Evolutionary conservation across 2,329 filamentous ascomycete species (phyloP).

Genomic region (Aureobasidium sp.): DNA sequence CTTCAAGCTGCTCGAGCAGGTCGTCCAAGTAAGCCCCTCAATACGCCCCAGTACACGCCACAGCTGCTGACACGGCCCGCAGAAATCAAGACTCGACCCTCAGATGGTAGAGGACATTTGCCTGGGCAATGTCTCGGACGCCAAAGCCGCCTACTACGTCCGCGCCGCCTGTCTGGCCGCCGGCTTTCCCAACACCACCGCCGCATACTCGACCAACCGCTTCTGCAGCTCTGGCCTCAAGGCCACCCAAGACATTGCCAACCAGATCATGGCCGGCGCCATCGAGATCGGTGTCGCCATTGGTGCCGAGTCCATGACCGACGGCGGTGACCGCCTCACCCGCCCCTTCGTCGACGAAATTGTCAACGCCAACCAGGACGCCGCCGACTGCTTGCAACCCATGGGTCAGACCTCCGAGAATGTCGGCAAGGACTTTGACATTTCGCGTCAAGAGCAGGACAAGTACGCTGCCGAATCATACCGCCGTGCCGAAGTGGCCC

Average conservation of each 20-base stretch:
- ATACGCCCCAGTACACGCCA: background rate
- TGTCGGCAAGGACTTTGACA: constrained; percentile 82
- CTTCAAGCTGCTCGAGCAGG: constrained; percentile 69
- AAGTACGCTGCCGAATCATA: constrained; percentile 81
- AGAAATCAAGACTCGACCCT: constrained; percentile 27
- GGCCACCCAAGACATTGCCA: constrained; percentile 88
- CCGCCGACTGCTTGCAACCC: constrained; percentile 79
- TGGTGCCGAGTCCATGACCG: constrained; percentile 83
- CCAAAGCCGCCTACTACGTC: constrained; percentile 82
- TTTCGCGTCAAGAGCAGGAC: constrained; percentile 75
- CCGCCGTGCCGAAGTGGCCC: constrained; percentile 76
- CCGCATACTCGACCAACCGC: constrained; percentile 77
- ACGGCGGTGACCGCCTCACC: constrained; percentile 61
- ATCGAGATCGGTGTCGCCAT: constrained; percentile 85
- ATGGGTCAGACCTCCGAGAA: constrained; percentile 99
- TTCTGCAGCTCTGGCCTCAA: constrained; percentile 98
- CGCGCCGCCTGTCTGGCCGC: constrained; percentile 84
- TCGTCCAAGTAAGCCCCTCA: constrained; percentile 23
- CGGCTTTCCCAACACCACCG: constrained; percentile 85
- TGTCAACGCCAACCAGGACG: constrained; percentile 63
- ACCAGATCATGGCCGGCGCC: constrained; percentile 69
- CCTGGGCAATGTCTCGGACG: constrained; percentile 83
- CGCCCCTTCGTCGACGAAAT: constrained; percentile 73
- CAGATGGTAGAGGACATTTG: constrained; percentile 60
- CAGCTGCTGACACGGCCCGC: background rate